Evolutionary conservation across 345 rosid genomes (phyloP).

Genomic region (Populus tremula): DNA sequence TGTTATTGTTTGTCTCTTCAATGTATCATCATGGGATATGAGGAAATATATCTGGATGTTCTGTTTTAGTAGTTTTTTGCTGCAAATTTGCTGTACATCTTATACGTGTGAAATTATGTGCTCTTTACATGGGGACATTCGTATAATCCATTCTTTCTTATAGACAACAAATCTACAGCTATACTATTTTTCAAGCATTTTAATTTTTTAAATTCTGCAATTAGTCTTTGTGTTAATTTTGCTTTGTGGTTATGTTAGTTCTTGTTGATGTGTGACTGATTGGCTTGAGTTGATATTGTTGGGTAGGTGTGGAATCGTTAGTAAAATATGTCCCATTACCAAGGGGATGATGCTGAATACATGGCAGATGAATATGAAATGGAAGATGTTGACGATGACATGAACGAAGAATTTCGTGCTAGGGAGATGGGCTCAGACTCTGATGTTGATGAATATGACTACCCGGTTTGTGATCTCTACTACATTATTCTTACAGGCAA

Average conservation of each 20-base stretch:
- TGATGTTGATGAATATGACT: slow-evolving; percentile 42
- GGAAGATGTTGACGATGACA: slow-evolving; percentile 21
- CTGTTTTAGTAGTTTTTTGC: background rate
- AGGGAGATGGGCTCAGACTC: slow-evolving; percentile 54
- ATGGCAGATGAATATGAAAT: background rate
- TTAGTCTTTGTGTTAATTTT: background rate
- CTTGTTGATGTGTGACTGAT: background rate
- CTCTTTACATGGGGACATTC: background rate
- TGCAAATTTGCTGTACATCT: background rate
- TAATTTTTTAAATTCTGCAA: background rate
- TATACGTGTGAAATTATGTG: background rate
- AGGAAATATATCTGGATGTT: background rate
- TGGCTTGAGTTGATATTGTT: background rate
- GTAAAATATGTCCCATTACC: background rate
- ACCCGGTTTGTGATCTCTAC: slow-evolving; percentile 31
- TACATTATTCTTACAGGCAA: background rate
- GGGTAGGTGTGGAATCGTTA: background rate
- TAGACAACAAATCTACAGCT: background rate
- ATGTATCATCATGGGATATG: background rate
- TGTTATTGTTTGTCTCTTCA: background rate
- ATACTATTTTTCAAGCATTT: background rate
- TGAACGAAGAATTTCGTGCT: slow-evolving; percentile 36
- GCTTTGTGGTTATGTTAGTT: background rate
- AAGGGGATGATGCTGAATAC: background rate
- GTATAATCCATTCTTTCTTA: background rate